Percentiles rank a stretch among this genome's conserved stretches.
phyloP scores from a whole-genome alignment of 2,329 filamentous ascomycete genomes.

The Blastomyces emzantsi region DNA sequence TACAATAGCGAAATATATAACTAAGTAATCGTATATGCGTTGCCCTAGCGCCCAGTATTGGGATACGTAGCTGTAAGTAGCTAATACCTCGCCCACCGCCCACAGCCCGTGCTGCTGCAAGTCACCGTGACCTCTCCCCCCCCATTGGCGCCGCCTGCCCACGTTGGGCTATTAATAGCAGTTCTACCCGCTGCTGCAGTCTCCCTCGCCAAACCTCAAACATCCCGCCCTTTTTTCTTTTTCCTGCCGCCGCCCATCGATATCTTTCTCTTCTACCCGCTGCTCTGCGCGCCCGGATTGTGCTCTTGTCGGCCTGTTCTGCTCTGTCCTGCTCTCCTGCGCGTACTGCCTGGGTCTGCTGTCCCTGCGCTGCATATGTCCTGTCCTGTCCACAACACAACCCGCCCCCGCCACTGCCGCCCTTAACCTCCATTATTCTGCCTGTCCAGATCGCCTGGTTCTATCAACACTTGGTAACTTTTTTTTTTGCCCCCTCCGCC shows the following conservation, averaged over 20 bases:
- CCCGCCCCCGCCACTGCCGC: neutral
- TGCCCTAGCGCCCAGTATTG: too few relatives aligned
- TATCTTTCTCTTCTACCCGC: neutral
- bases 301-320: neutral
- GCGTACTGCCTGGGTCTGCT: neutral
- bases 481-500: neutral
- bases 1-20: too few relatives aligned
- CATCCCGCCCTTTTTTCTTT: constrained; percentile 9
- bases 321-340: neutral
- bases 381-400: neutral
- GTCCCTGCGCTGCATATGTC: neutral
- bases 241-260: constrained; percentile 5
- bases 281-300: neutral
- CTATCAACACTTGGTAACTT: neutral
- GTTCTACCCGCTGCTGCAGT: constrained; percentile 1
- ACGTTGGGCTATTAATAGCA: neutral
- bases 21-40: too few relatives aligned
- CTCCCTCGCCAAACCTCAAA: constrained; percentile 5
- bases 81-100: neutral
- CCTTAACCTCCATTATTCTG: neutral
- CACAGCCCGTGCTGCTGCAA: neutral
- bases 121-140: neutral
- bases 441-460: neutral
- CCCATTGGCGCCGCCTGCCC: neutral
- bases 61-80: neutral